A percentile compares a stretch with the other conserved stretches of the same genome.
phyloP scores from a whole-genome alignment of 768 basidiomycete genomes.

The Tricholoma hemisulphureum region DNA sequence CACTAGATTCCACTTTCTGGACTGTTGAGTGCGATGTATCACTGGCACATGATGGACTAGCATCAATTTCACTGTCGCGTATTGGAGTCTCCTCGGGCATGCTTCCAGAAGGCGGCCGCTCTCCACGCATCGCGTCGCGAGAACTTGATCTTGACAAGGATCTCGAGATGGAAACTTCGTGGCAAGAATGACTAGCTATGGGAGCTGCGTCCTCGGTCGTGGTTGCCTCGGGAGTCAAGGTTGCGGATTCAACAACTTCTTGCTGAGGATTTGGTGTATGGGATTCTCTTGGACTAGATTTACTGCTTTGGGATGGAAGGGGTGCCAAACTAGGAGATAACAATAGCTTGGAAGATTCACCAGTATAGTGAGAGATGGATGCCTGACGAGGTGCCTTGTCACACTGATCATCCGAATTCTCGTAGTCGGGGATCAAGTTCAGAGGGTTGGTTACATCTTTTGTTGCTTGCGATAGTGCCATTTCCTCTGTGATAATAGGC shows the following conservation, averaged over 20 bases:
- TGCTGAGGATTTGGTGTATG: not conserved
- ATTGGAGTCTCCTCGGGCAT: not conserved
- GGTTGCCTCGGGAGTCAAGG: not conserved
- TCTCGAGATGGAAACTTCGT: not conserved
- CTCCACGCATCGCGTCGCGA: not conserved
- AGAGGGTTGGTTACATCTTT: too few relatives aligned
- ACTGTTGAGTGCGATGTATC: too few relatives aligned
- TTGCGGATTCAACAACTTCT: not conserved
- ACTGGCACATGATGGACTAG: too few relatives aligned
- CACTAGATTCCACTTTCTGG: not conserved
- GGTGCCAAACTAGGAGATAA: not conserved
- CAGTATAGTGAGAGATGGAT: too few relatives aligned
- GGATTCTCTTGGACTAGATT: not conserved
- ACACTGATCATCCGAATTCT: too few relatives aligned
- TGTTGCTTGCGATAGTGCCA: too few relatives aligned
- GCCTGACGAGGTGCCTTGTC: too few relatives aligned
- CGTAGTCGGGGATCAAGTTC: too few relatives aligned
- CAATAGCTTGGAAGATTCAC: too few relatives aligned
- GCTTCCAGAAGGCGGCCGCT: not conserved
- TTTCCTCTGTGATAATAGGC: too few relatives aligned
- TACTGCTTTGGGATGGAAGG: not conserved
- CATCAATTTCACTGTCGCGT: too few relatives aligned
- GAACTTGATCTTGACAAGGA: not conserved
- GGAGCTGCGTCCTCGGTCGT: not conserved
- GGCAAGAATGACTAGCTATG: not conserved